Evolutionary conservation across 257 asterid genomes (phyloP).

Genomic region (Solanum sparsipilum): DNA sequence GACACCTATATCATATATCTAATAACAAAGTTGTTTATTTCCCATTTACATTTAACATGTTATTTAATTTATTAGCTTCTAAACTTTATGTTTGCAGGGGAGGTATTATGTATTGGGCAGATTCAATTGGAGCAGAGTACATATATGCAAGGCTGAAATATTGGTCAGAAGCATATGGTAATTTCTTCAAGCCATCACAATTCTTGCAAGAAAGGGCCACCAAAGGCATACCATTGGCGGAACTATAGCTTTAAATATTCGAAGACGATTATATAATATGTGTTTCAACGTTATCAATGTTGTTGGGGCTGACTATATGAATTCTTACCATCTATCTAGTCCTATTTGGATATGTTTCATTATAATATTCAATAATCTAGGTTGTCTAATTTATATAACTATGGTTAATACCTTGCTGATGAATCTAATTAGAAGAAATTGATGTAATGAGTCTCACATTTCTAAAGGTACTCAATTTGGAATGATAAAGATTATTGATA

Average conservation of each 20-base stretch:
- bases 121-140: slow-evolving; percentile 1
- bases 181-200: background rate
- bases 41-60: background rate
- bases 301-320: background rate
- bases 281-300: background rate
- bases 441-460: background rate
- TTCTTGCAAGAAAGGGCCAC: background rate
- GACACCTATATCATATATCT: background rate
- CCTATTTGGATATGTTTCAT: background rate
- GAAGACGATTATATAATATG: background rate
- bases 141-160: background rate
- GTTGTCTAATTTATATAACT: background rate
- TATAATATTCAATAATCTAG: background rate
- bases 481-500: too few species aligned
- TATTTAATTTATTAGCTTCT: background rate
- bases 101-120: background rate
- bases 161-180: background rate
- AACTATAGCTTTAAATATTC: background rate
- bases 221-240: background rate
- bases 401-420: too few species aligned
- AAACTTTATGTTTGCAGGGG: background rate
- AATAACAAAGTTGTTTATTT: background rate
- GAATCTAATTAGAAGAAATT: background rate
- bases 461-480: background rate
- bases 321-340: background rate